Evolutionary conservation across 345 rosid genomes (phyloP).

Genomic region (Rhizophora apiculata): DNA sequence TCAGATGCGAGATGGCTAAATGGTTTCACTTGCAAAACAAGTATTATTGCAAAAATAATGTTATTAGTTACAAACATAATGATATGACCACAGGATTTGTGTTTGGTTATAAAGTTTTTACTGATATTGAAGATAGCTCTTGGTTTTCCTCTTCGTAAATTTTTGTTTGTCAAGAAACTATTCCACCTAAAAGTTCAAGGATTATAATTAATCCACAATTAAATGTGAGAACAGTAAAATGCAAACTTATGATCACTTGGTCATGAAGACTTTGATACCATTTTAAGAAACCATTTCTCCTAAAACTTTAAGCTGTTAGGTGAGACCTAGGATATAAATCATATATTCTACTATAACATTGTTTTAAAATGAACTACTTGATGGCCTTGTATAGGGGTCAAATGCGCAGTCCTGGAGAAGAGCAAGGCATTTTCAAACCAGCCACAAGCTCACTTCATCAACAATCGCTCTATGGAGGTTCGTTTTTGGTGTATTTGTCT

Average conservation of each 20-base stretch:
- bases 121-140: too few species aligned
- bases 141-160: neutral
- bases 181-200: too few species aligned
- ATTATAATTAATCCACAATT: too few species aligned
- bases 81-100: too few species aligned
- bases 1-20: neutral
- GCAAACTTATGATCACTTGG: too few species aligned
- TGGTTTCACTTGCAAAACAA: neutral
- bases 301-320: too few species aligned
- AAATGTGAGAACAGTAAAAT: too few species aligned
- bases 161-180: neutral
- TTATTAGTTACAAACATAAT: too few species aligned
- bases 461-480: slow-evolving; percentile 98
- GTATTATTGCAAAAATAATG: neutral
- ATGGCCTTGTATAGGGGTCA: slow-evolving; percentile 51
- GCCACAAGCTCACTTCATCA: slow-evolving; percentile 96
- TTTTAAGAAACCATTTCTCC: too few species aligned
- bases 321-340: too few species aligned
- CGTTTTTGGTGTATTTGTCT: neutral
- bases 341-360: too few species aligned
- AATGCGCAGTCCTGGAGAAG: slow-evolving; percentile 78
- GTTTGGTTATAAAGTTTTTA: neutral
- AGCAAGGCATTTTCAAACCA: slow-evolving; percentile 58
- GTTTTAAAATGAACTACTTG: neutral
- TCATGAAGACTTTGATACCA: too few species aligned